These are phyloP conservation scores for Heterobasidion annosum DNA, from an alignment of 1,284 basidiomycete genomes.

Conservation along the genomic window DNA sequence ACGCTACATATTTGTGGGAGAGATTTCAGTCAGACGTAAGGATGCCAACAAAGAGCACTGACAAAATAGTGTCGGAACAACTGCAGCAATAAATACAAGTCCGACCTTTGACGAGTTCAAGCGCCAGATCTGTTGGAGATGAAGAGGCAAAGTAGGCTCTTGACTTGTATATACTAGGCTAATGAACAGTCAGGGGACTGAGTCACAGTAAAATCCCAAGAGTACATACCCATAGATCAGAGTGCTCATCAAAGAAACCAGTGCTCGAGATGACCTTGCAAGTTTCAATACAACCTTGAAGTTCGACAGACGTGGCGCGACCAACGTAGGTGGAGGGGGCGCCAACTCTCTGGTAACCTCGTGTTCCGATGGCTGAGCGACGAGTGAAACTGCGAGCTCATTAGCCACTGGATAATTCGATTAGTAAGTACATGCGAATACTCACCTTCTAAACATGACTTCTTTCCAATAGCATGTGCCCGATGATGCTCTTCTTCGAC, in stretches of 20 bases:
- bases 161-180: constrained; percentile 46
- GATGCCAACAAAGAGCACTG: neutral
- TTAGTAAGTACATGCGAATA: neutral
- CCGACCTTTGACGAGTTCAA: constrained; percentile 57
- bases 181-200: neutral
- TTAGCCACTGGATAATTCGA: neutral
- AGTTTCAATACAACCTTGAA: too few relatives aligned
- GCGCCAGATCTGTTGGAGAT: constrained; percentile 52
- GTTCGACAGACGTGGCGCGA: too few relatives aligned
- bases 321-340: too few relatives aligned
- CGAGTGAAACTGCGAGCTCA: neutral
- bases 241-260: neutral
- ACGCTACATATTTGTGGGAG: constrained; percentile 30
- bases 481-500: neutral
- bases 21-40: neutral
- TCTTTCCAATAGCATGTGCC: neutral
- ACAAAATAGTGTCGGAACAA: constrained; percentile 63
- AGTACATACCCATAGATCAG: neutral
- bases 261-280: too few relatives aligned
- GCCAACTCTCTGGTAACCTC: neutral
- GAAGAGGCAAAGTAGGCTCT: constrained; percentile 63
- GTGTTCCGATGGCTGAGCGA: neutral
- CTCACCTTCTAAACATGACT: neutral
- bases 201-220: neutral
- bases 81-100: constrained; percentile 62